phyloP scores from a whole-genome alignment of 805 yeast genomes.

The Barnettozyma populi region DNA sequence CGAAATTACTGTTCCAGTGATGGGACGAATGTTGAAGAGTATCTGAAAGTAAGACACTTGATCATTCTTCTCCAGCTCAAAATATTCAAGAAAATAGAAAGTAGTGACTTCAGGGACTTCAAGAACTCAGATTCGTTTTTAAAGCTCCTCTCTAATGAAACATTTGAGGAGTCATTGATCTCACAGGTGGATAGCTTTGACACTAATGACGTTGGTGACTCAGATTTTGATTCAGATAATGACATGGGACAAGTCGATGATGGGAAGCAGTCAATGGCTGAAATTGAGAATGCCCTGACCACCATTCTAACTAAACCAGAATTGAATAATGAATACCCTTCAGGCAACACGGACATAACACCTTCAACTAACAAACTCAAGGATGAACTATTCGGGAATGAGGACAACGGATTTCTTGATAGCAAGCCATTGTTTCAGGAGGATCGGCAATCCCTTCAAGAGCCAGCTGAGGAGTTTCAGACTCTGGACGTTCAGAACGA shows the following conservation, averaged over 20 bases:
- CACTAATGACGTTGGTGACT: constrained; percentile 1
- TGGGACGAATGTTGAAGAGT: constrained; percentile 25
- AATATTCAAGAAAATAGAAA: constrained; percentile 45
- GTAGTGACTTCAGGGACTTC: constrained; percentile 52
- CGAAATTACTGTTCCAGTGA: constrained; percentile 29
- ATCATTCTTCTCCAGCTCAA: constrained; percentile 55
- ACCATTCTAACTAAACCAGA: constrained; percentile 24
- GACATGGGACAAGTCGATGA: not conserved
- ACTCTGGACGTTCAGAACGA: constrained; percentile 30
- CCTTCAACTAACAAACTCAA: constrained; percentile 12
- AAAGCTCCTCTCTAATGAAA: constrained; percentile 43
- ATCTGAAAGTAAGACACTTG: constrained; percentile 50
- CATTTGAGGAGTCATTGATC: constrained; percentile 26
- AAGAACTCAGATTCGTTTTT: constrained; percentile 52
- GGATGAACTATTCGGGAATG: constrained; percentile 23
- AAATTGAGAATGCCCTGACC: constrained; percentile 29
- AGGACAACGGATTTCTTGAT: constrained; percentile 18
- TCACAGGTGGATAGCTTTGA: constrained; percentile 22
- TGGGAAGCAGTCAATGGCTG: constrained; percentile 17
- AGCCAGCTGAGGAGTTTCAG: constrained; percentile 11
- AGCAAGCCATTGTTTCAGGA: constrained; percentile 25
- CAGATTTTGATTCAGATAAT: not conserved
- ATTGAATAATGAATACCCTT: not conserved
- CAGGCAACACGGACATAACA: not conserved
- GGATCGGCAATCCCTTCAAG: constrained; percentile 11